phyloP scores from a whole-genome alignment of 2,329 filamentous ascomycete genomes.

The Xylariaceae sp. region DNA sequence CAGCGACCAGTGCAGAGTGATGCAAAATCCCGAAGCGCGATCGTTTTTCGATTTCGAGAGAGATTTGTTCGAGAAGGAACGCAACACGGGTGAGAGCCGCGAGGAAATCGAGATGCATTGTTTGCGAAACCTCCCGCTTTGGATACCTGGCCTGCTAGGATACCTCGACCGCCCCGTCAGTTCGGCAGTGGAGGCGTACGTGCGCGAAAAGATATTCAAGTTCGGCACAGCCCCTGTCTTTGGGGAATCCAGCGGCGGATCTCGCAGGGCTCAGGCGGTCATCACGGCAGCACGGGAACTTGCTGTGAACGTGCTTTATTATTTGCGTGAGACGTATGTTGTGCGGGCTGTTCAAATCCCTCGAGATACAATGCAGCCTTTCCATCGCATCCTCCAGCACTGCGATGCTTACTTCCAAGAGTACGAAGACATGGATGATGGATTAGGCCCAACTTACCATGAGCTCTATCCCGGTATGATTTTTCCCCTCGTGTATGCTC shows the following conservation, averaged over 20 bases:
- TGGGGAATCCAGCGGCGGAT: conserved; percentile 31
- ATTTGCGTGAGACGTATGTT: conserved; percentile 45
- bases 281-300: conserved; percentile 37
- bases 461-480: conserved; percentile 36
- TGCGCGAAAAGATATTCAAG: conserved; percentile 41
- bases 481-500: background rate
- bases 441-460: conserved; percentile 32
- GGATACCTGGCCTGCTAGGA: conserved; percentile 48
- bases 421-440: conserved; percentile 32
- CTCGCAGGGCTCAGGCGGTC: conserved; percentile 30
- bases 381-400: conserved; percentile 40
- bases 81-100: conserved; percentile 28
- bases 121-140: conserved; percentile 37
- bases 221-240: conserved; percentile 30
- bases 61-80: conserved; percentile 32
- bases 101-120: conserved; percentile 29
- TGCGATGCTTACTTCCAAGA: conserved; percentile 40
- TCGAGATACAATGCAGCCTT: conserved; percentile 37
- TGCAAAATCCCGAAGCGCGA: conserved; percentile 45
- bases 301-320: conserved; percentile 42
- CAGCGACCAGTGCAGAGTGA: conserved; percentile 37
- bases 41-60: conserved; percentile 44
- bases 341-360: conserved; percentile 38
- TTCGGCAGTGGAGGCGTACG: conserved; percentile 38
- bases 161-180: conserved; percentile 42